Evolutionary conservation across 2,329 filamentous ascomycete species (phyloP).

Genomic region (Plectosphaerella cucumerina): DNA sequence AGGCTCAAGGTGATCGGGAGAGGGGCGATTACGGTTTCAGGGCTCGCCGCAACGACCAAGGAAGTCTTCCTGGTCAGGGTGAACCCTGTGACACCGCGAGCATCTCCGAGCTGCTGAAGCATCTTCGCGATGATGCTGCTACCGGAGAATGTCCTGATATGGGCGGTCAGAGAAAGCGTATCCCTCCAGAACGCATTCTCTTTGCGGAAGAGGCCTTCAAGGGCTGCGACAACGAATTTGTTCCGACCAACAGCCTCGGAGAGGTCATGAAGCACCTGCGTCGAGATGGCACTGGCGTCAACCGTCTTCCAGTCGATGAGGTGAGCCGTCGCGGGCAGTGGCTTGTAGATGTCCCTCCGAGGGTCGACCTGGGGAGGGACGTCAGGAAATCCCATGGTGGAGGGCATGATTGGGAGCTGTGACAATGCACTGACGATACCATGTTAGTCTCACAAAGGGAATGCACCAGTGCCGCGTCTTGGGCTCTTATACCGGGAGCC

Average conservation of each 20-base stretch:
- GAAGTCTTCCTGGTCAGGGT: neutral
- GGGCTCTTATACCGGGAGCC: too few relatives aligned
- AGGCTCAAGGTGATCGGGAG: neutral
- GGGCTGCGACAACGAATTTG: neutral
- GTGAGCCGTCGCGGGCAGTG: neutral
- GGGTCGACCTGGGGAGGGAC: conserved; percentile 7
- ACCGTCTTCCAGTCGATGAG: conserved; percentile 3
- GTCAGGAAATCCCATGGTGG: conserved; percentile 6
- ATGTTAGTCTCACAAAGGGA: too few relatives aligned
- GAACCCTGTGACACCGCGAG: neutral
- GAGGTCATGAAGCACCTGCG: neutral
- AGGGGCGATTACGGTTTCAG: conserved; percentile 6
- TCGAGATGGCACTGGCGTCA: neutral
- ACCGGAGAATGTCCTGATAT: conserved; percentile 9
- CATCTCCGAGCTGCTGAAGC: neutral
- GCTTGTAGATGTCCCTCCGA: conserved; percentile 7
- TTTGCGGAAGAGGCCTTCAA: neutral
- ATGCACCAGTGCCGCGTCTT: too few relatives aligned
- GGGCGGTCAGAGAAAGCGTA: conserved; percentile 10
- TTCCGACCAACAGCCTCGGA: neutral
- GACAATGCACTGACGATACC: too few relatives aligned
- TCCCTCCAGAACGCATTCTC: conserved; percentile 7
- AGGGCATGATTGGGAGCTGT: too few relatives aligned
- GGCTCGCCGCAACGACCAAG: conserved; percentile 4
- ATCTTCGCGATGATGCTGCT: neutral